Conservation (phyloP, 176 grass and related monocot species). For the Oryza australiensis region DNA sequence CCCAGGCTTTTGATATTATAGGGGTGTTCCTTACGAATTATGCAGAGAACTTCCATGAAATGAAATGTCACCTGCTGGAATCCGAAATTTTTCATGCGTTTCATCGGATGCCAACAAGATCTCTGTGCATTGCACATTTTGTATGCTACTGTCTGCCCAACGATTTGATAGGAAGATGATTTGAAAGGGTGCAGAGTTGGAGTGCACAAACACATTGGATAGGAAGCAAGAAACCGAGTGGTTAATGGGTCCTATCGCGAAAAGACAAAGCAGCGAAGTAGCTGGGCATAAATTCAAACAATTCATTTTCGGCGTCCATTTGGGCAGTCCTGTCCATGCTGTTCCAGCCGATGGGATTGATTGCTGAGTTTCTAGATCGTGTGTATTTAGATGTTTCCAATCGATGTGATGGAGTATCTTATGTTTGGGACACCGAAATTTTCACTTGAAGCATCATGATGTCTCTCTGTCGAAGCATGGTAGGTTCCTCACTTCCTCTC, state of each 20-base stretch:
- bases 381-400: constrained; percentile 1
- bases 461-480: neutral
- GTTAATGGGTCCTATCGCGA: neutral
- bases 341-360: constrained; percentile 17
- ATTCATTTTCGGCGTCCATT: neutral
- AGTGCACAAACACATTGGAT: constrained; percentile 19
- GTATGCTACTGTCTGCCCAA: neutral
- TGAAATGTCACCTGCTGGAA: neutral
- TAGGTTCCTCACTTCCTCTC: neutral
- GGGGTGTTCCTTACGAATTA: no score
- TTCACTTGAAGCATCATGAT: constrained; percentile 5
- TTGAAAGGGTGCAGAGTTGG: constrained; percentile 7
- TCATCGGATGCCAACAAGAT: neutral
- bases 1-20: no score
- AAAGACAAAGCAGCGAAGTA: constrained; percentile 21
- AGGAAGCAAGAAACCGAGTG: neutral
- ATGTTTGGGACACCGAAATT: constrained; percentile 1
- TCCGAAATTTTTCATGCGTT: neutral
- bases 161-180: neutral
- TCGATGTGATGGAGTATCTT: constrained; percentile 18
- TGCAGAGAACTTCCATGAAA: no score
- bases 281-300: neutral
- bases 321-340: neutral
- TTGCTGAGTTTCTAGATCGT: neutral
- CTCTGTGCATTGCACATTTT: neutral